These are phyloP conservation scores for Suillus clintonianus DNA, from an alignment of 768 basidiomycete species.

Conservation along the genomic window DNA sequence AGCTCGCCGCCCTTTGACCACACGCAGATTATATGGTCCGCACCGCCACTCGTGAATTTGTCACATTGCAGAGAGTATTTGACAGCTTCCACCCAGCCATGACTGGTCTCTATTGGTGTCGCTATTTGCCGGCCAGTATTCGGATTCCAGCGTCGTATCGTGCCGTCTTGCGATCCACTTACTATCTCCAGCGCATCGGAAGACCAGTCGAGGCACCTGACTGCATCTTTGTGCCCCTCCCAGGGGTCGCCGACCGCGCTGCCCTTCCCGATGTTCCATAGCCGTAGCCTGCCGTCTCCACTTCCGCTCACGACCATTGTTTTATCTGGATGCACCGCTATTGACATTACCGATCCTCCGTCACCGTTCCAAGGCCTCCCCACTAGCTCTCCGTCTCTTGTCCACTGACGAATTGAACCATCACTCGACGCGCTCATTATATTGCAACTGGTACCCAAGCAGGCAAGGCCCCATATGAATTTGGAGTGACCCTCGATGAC, in stretches of 20 bases:
- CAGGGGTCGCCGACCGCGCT: neutral
- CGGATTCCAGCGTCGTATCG: conserved; percentile 16
- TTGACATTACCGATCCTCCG: neutral
- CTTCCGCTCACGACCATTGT: neutral
- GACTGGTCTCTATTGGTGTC: neutral
- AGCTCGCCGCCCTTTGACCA: neutral
- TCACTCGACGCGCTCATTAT: neutral
- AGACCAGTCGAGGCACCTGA: conserved; percentile 12
- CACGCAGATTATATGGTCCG: neutral
- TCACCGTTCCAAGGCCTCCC: neutral
- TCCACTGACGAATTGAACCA: neutral
- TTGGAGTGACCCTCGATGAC: neutral
- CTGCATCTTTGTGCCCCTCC: neutral
- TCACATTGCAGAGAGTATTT: neutral
- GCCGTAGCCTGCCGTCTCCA: neutral
- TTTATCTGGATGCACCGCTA: neutral
- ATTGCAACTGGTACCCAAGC: neutral
- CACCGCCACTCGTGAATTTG: neutral
- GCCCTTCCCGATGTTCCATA: neutral
- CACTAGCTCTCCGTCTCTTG: neutral
- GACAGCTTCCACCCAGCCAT: neutral
- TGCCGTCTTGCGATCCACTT: conserved; percentile 11
- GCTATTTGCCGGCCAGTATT: neutral
- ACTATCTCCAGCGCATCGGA: conserved; percentile 12
- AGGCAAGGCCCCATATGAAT: neutral